Percentiles rank a stretch among this genome's conserved stretches.
These are phyloP conservation scores for Rusavskia elegans DNA, from an alignment of 495 filamentous ascomycete species.

Conservation along the genomic window DNA sequence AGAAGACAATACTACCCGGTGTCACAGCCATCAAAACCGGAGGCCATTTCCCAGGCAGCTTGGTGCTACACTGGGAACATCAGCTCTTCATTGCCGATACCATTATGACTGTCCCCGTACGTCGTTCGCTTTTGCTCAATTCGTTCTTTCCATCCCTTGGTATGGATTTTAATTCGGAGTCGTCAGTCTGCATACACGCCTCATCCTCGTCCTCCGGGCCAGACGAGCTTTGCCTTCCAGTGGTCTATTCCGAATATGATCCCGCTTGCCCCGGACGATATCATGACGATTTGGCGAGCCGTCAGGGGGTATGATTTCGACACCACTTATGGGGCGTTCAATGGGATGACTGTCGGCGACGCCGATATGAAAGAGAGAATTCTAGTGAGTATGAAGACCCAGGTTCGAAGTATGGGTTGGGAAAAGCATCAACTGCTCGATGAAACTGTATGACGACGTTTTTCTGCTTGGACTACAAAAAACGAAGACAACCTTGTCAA, in stretches of 20 bases:
- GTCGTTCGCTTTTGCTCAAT: conserved; percentile 2
- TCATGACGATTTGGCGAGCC: conserved; percentile 31
- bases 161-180: neutral
- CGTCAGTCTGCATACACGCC: conserved; percentile 18
- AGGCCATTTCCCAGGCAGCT: conserved; percentile 60
- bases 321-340: conserved; percentile 50
- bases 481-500: too few relatives aligned
- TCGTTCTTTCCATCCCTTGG: too few relatives aligned
- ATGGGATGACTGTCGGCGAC: conserved; percentile 41
- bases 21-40: conserved; percentile 50
- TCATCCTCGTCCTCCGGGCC: conserved; percentile 29
- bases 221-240: conserved; percentile 55
- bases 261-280: conserved; percentile 32
- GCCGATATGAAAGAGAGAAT: conserved; percentile 42
- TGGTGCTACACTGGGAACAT: conserved; percentile 40
- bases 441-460: neutral
- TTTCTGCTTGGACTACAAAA: too few relatives aligned
- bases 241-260: conserved; percentile 74
- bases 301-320: conserved; percentile 30
- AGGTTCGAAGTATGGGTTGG: conserved; percentile 41
- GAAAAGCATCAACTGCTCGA: conserved; percentile 19
- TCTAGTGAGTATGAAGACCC: conserved; percentile 61
- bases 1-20: conserved; percentile 28
- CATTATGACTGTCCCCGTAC: conserved; percentile 46
- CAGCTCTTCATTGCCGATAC: conserved; percentile 58